Conservation (phyloP, 305 asterid species). For the Fraxinus xanthoxyloides region DNA sequence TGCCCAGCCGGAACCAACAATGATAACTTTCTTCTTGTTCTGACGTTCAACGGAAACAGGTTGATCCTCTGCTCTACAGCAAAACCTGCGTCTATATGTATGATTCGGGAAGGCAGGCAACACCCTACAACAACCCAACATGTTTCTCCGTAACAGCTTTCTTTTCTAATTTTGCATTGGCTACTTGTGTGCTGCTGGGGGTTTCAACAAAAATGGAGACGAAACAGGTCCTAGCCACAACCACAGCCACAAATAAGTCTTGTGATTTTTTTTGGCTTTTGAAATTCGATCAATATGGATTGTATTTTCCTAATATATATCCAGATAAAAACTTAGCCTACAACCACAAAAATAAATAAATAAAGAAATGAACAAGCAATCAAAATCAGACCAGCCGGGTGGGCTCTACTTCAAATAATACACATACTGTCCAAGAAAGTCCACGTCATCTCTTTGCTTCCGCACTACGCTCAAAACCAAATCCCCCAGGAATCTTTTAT, state of each 20-base stretch:
- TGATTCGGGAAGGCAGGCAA: conserved; percentile 25
- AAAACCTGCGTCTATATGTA: conserved; percentile 26
- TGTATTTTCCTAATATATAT: background rate
- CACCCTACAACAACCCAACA: conserved; percentile 40
- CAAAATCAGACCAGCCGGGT: background rate
- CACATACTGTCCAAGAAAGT: conserved; percentile 21
- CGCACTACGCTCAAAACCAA: conserved; percentile 20
- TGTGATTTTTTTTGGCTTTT: background rate
- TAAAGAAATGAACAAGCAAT: background rate
- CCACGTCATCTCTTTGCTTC: conserved; percentile 43
- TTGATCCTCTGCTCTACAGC: conserved; percentile 47
- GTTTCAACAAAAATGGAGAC: background rate
- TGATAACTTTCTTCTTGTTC: conserved; percentile 54
- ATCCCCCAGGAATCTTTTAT: conserved; percentile 10
- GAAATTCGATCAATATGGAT: background rate
- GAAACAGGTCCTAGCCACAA: conserved; percentile 3
- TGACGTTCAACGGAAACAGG: conserved; percentile 23
- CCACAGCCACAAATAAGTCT: background rate
- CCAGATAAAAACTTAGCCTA: background rate
- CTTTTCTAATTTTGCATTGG: conserved; percentile 9
- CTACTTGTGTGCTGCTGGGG: conserved; percentile 14
- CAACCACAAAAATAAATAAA: background rate
- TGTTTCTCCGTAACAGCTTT: conserved; percentile 10
- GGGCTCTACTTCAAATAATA: background rate
- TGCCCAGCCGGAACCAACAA: conserved; percentile 71